Conservation (phyloP, 1,284 basidiomycete genomes). For the Ceraceosorus guamensis region DNA sequence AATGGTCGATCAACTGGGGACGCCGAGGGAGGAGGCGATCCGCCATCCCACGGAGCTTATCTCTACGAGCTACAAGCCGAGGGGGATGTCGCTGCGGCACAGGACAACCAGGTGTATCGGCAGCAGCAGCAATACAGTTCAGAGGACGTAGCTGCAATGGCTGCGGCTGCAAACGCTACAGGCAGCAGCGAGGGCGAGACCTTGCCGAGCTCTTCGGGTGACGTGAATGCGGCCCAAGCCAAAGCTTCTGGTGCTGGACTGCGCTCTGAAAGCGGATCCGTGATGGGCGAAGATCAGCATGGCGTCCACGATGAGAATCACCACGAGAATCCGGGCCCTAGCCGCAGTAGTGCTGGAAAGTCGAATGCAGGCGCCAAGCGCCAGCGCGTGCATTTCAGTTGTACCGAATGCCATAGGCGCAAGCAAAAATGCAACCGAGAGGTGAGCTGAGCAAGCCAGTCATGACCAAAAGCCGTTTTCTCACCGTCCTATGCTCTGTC, state of each 20-base stretch:
- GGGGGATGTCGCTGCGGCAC: no score
- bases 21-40: neutral
- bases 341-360: neutral
- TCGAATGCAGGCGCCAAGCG: slow-evolving; percentile 19
- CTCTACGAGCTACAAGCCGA: neutral
- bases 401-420: slow-evolving; percentile 44
- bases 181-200: no score
- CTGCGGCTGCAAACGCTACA: no score
- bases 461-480: no score
- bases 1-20: neutral
- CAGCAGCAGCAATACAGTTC: neutral
- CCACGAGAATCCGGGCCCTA: neutral
- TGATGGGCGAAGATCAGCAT: no score
- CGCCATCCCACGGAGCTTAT: neutral
- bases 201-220: no score
- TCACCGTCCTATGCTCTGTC: slow-evolving; percentile 5
- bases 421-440: slow-evolving; percentile 34
- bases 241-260: no score
- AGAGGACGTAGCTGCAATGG: neutral
- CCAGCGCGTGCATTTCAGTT: slow-evolving; percentile 39
- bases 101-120: neutral
- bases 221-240: no score
- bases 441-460: neutral
- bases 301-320: neutral
- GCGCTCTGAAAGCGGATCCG: neutral